Percentiles rank a stretch among this genome's conserved stretches.
Evolutionary conservation across 768 basidiomycete genomes (phyloP).

Genomic region (Thelephora aurantiotincta): DNA sequence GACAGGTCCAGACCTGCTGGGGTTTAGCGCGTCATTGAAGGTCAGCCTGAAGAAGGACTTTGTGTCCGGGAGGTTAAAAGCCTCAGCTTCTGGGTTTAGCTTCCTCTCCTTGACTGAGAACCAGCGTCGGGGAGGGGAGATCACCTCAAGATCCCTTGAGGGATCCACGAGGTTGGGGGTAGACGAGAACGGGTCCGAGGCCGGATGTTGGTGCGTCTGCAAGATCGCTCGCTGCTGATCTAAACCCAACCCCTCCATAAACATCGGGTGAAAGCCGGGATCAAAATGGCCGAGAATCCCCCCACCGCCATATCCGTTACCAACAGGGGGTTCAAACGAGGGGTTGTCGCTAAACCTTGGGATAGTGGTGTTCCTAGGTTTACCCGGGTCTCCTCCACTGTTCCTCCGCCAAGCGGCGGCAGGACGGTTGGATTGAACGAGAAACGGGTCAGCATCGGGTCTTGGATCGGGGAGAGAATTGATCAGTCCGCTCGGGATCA

Average conservation of each 20-base stretch:
- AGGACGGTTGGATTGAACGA: slow-evolving; percentile 38
- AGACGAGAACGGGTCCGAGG: slow-evolving; percentile 8
- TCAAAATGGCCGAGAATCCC: slow-evolving; percentile 24
- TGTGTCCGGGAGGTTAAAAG: slow-evolving; percentile 34
- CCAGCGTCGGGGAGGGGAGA: slow-evolving; percentile 29
- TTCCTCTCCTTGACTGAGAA: slow-evolving; percentile 39
- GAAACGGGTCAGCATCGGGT: slow-evolving; percentile 21
- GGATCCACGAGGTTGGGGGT: slow-evolving; percentile 7
- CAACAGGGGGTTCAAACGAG: slow-evolving; percentile 29
- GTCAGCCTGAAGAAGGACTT: slow-evolving; percentile 11
- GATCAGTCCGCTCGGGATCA: slow-evolving; percentile 44
- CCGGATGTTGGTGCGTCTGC: slow-evolving; percentile 9
- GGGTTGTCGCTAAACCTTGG: slow-evolving; percentile 13
- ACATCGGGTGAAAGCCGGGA: slow-evolving; percentile 23
- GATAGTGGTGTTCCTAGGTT: slow-evolving; percentile 10
- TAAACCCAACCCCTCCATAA: slow-evolving; percentile 10
- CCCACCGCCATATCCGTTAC: slow-evolving; percentile 16
- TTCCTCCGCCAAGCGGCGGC: not conserved
- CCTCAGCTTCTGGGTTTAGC: slow-evolving; percentile 79
- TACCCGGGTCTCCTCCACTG: not conserved
- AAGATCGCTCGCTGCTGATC: slow-evolving; percentile 12
- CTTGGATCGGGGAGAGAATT: slow-evolving; percentile 30
- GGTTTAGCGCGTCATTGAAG: slow-evolving; percentile 11
- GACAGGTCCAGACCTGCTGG: slow-evolving; percentile 6
- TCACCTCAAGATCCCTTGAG: slow-evolving; percentile 15